Conservation (phyloP, 2,329 filamentous ascomycete species). For the Aspergillus spinulosporus region DNA sequence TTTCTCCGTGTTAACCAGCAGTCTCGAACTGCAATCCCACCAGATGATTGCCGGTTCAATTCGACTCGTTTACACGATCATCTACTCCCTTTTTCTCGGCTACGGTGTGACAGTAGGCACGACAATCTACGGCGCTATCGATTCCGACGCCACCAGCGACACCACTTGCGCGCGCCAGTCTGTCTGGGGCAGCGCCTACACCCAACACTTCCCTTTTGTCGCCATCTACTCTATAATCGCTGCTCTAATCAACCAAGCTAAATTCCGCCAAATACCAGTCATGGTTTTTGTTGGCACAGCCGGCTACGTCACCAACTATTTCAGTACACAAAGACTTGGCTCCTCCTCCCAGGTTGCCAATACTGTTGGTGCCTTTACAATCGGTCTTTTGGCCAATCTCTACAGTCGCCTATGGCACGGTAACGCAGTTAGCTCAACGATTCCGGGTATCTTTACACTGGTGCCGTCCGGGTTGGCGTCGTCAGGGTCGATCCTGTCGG, state of each 20-base stretch:
- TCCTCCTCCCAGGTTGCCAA: conserved; percentile 72
- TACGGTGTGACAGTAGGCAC: conserved; percentile 71
- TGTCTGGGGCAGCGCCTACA: conserved; percentile 30
- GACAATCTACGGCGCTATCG: conserved; percentile 63
- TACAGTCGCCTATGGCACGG: conserved; percentile 72
- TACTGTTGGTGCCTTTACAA: conserved; percentile 71
- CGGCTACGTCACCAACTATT: conserved; percentile 75
- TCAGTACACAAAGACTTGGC: conserved; percentile 66
- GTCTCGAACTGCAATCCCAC: conserved; percentile 67
- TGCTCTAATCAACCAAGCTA: conserved; percentile 76
- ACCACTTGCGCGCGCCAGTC: conserved; percentile 39
- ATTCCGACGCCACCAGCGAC: conserved; percentile 53
- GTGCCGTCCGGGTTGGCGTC: conserved; percentile 61
- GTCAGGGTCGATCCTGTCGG: conserved; percentile 51
- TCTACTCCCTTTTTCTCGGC: conserved; percentile 70
- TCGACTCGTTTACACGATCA: conserved; percentile 72
- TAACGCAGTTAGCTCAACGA: conserved; percentile 76
- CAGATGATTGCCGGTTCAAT: conserved; percentile 70
- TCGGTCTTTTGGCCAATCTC: conserved; percentile 74
- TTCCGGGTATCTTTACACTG: conserved; percentile 78
- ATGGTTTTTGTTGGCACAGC: conserved; percentile 72
- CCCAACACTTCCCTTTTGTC: conserved; percentile 53
- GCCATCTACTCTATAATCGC: conserved; percentile 69
- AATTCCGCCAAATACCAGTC: conserved; percentile 72
- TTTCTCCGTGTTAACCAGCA: conserved; percentile 61